Conservation (phyloP, 2,329 filamentous ascomycete species). For the Apiospora marii region DNA sequence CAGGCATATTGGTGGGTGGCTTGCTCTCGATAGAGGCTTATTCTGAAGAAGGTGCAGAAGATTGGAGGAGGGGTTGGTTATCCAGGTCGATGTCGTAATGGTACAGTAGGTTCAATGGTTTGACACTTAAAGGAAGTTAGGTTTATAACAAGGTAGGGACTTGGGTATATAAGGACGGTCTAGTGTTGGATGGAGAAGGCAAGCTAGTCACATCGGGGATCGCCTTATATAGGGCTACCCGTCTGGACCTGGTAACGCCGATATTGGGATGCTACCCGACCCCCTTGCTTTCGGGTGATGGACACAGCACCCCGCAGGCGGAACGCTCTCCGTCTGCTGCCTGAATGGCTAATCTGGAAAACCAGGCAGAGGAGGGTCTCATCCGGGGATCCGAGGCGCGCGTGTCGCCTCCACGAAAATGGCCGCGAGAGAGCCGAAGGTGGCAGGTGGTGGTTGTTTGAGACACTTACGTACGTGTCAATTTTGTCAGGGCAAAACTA, state of each 20-base stretch:
- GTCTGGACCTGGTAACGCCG: background rate
- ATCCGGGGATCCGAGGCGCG: background rate
- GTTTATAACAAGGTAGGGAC: background rate
- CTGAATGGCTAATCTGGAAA: conserved; percentile 1
- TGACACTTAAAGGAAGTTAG: background rate
- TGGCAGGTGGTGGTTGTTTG: no score
- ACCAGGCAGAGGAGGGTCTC: background rate
- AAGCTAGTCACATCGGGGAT: background rate
- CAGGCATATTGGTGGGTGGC: conserved; percentile 30
- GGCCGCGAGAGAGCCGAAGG: background rate
- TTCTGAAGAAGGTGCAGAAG: background rate
- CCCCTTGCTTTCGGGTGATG: background rate
- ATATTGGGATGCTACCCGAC: no score
- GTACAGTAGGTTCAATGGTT: background rate
- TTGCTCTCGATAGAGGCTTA: background rate
- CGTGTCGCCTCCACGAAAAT: background rate
- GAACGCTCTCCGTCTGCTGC: background rate
- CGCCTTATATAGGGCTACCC: background rate
- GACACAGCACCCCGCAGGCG: background rate
- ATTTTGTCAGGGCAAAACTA: background rate
- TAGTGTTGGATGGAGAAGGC: background rate
- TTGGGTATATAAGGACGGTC: background rate
- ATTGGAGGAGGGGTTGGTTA: background rate
- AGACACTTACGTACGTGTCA: conserved; percentile 1
- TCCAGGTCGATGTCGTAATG: background rate